A percentile compares a stretch with the other conserved stretches of the same genome.
These are phyloP conservation scores for Phytomonas francai DNA, from an alignment of 208 protist species.

Conservation along the genomic window DNA sequence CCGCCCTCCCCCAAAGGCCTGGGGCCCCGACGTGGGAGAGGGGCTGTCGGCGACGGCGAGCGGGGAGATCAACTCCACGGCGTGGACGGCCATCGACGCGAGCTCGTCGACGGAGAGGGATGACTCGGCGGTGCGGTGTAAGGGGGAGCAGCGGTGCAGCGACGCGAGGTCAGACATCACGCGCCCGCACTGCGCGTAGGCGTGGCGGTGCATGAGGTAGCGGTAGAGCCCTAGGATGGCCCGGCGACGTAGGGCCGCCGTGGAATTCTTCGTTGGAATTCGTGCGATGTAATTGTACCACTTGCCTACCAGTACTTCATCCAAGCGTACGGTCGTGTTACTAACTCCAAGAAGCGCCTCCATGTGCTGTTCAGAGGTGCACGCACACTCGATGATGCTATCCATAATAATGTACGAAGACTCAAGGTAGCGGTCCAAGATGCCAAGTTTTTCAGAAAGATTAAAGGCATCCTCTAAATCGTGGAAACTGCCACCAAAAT, in stretches of 20 bases:
- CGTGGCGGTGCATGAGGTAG: slow-evolving; percentile 67
- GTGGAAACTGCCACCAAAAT: slow-evolving; percentile 39
- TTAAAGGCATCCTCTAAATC: slow-evolving; percentile 45
- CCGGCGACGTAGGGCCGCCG: slow-evolving; percentile 41
- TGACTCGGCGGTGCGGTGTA: slow-evolving; percentile 20
- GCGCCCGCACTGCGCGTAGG: slow-evolving; percentile 63
- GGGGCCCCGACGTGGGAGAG: slow-evolving; percentile 3
- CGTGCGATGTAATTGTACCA: slow-evolving; percentile 64
- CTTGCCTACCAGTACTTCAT: slow-evolving; percentile 32
- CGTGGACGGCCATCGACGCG: slow-evolving; percentile 51
- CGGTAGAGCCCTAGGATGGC: slow-evolving; percentile 60
- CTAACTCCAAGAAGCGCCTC: slow-evolving; percentile 25
- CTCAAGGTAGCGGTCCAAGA: slow-evolving; percentile 23
- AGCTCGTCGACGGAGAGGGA: slow-evolving; percentile 48
- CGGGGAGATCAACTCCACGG: slow-evolving; percentile 52
- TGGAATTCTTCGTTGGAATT: slow-evolving; percentile 48
- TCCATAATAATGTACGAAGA: slow-evolving; percentile 23
- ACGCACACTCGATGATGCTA: slow-evolving; percentile 36
- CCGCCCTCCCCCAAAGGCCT: not conserved
- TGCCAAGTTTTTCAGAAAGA: slow-evolving; percentile 18
- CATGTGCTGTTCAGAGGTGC: slow-evolving; percentile 32
- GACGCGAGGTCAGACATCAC: slow-evolving; percentile 67
- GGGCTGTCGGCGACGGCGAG: slow-evolving; percentile 16
- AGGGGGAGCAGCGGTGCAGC: slow-evolving; percentile 57
- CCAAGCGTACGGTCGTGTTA: slow-evolving; percentile 22